These are phyloP conservation scores for Phaseolus coccineus DNA, from an alignment of 331 rosid species.

Conservation along the genomic window DNA sequence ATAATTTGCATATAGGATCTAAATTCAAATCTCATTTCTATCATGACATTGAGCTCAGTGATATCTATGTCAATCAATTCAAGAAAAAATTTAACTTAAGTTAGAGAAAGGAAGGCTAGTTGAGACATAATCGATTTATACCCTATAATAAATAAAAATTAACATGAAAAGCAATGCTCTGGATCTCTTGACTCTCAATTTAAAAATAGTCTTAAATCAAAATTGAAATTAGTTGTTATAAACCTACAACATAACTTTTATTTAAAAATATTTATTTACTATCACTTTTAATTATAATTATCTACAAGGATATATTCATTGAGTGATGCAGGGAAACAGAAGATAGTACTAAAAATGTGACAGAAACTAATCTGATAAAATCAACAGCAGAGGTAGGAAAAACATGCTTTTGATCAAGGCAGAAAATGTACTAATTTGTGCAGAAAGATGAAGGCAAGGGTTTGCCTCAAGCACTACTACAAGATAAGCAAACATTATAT, in stretches of 20 bases:
- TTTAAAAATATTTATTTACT: too few relatives aligned
- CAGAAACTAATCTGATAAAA: neutral
- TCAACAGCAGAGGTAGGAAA: neutral
- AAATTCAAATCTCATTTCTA: too few relatives aligned
- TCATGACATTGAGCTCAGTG: too few relatives aligned
- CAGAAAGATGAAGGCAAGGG: slow-evolving; percentile 25
- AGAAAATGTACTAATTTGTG: slow-evolving; percentile 24
- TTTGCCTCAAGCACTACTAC: slow-evolving; percentile 24
- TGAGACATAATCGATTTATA: neutral
- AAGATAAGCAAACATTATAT: slow-evolving; percentile 45
- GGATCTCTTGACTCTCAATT: too few relatives aligned
- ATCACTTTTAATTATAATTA: too few relatives aligned
- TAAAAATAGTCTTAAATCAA: too few relatives aligned
- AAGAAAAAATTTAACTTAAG: neutral
- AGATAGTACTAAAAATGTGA: neutral
- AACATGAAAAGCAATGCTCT: too few relatives aligned
- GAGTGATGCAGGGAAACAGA: neutral
- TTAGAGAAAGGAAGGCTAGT: neutral
- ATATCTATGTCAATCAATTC: neutral
- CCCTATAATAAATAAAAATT: too few relatives aligned
- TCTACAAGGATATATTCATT: too few relatives aligned
- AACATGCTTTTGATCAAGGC: neutral
- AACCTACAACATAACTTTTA: too few relatives aligned
- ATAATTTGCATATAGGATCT: too few relatives aligned
- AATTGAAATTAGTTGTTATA: too few relatives aligned